These are phyloP conservation scores for Balakata baccata DNA, from an alignment of 345 rosid genomes.

Conservation along the genomic window DNA sequence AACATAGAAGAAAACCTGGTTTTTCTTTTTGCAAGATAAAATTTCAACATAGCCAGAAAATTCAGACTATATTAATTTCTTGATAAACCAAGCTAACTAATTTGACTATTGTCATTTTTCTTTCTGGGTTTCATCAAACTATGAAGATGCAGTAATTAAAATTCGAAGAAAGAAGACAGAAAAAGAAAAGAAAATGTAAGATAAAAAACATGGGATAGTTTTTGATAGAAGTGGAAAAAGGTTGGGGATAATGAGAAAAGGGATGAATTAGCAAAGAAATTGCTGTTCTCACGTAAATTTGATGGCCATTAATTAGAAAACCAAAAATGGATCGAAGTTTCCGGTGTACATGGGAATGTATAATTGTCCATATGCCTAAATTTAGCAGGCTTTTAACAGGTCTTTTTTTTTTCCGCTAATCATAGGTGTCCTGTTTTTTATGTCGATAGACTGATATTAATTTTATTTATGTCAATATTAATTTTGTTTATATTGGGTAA, in stretches of 20 bases:
- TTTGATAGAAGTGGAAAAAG: slow-evolving; percentile 16
- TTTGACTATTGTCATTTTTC: neutral
- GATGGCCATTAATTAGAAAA: slow-evolving; percentile 19
- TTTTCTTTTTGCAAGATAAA: neutral
- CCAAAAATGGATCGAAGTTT: slow-evolving; percentile 32
- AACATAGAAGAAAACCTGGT: slow-evolving; percentile 1
- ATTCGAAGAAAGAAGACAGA: neutral
- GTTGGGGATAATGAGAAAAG: slow-evolving; percentile 15
- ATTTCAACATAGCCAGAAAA: neutral
- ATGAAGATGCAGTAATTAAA: no score
- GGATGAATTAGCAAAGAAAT: neutral
- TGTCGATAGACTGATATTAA: no score
- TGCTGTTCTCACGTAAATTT: slow-evolving; percentile 12
- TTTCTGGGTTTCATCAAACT: neutral
- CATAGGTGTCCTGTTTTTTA: no score
- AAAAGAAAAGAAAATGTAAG: neutral
- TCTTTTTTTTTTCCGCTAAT: no score
- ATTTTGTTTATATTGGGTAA: no score
- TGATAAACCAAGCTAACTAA: neutral
- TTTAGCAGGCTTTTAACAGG: slow-evolving; percentile 24
- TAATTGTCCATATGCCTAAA: slow-evolving; percentile 7
- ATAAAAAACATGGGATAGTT: slow-evolving; percentile 7
- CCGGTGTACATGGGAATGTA: slow-evolving; percentile 10
- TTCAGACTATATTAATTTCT: neutral
- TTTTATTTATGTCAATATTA: no score